phyloP scores from a whole-genome alignment of 1,284 basidiomycete species.

The Naganishia cerealis region DNA sequence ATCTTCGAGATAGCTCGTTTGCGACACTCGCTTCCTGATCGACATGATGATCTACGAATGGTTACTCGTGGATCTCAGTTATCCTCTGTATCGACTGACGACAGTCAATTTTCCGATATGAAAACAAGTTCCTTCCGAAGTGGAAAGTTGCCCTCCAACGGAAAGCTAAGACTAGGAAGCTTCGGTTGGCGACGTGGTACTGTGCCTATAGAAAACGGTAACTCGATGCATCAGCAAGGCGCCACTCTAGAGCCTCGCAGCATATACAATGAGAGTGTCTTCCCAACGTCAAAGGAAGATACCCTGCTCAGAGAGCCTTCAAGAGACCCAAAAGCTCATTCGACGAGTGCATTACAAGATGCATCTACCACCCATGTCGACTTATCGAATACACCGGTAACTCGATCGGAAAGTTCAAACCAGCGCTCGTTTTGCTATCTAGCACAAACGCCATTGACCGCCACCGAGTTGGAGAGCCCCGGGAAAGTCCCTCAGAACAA shows the following conservation, averaged over 20 bases:
- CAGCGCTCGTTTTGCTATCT: not conserved
- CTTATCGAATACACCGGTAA: not conserved
- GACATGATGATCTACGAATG: not conserved
- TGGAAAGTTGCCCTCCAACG: not conserved
- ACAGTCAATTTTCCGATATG: not conserved
- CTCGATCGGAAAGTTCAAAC: not conserved
- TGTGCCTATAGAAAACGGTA: not conserved
- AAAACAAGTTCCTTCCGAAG: not conserved
- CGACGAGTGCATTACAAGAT: not conserved
- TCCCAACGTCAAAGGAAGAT: not conserved
- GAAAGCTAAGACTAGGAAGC: not conserved
- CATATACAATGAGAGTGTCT: too few relatives aligned
- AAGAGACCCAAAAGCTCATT: not conserved
- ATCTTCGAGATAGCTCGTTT: conserved; percentile 10
- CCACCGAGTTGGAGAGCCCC: not conserved
- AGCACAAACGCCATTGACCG: not conserved
- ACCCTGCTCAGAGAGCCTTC: not conserved
- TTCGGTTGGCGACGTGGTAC: not conserved
- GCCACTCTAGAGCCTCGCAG: not conserved
- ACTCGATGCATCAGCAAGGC: not conserved
- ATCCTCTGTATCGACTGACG: not conserved
- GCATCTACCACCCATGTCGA: not conserved
- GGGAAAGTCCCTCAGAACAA: not conserved
- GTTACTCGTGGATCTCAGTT: not conserved
- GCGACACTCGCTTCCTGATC: conserved; percentile 15